Conservation (phyloP, 352 stramenopile species). For the Phytophthora macrochlamydospora region DNA sequence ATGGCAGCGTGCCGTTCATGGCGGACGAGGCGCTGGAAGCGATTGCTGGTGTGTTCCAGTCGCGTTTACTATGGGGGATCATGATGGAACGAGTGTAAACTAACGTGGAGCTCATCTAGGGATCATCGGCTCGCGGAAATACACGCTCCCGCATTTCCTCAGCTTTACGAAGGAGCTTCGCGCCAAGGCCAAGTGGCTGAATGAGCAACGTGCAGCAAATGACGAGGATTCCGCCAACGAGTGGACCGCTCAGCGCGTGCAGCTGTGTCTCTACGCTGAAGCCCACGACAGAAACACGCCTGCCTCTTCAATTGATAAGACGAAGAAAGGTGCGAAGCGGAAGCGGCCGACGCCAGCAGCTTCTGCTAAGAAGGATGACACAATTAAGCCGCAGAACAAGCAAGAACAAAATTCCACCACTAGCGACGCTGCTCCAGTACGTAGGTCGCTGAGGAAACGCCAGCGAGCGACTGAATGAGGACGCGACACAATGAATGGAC, state of each 20-base stretch:
- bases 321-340: constrained; percentile 25
- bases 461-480: constrained; percentile 9
- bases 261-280: constrained; percentile 73
- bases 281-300: constrained; percentile 18
- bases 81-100: background rate
- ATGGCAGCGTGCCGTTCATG: constrained; percentile 77
- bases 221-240: constrained; percentile 21
- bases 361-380: constrained; percentile 4
- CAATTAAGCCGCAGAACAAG: constrained; percentile 4
- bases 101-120: constrained; percentile 28
- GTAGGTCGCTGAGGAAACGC: constrained; percentile 30
- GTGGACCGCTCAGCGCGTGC: constrained; percentile 74
- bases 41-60: constrained; percentile 44
- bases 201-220: constrained; percentile 36
- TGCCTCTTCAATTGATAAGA: constrained; percentile 9
- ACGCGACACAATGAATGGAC: background rate
- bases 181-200: constrained; percentile 62
- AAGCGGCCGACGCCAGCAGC: constrained; percentile 17
- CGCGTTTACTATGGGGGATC: too few species aligned
- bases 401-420: constrained; percentile 6
- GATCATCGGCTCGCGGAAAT: constrained; percentile 76
- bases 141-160: constrained; percentile 77
- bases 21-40: constrained; percentile 80
- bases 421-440: constrained; percentile 14
- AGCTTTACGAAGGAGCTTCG: constrained; percentile 60